Evolutionary conservation across 202 grass and related monocot species (phyloP), one percentile per base, ranked within the genome.

Genomic region (Carex arenaria): DNA sequence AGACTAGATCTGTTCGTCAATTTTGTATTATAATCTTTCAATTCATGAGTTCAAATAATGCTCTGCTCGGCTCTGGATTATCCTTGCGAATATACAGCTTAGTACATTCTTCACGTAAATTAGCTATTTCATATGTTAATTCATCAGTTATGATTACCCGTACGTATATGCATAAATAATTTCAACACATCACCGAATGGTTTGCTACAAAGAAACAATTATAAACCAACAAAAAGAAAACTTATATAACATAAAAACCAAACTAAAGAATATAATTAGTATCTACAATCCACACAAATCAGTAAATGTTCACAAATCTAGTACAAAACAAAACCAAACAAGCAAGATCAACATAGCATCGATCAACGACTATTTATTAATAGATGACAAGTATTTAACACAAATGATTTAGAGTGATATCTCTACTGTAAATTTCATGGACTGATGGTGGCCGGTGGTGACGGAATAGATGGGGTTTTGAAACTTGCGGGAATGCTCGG

Each of bases 391-490:
- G 0, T 11, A 73, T 52, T 22, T 52, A 11, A 76, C 14, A 57
- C 7, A 51, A 43, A 56, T 51, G 22, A 54, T 53, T 43, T 42
- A 52, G n/a, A 76, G 43, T 32, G 26, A 57, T 55, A 56, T 56
- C 72, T 34, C 53, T 77, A 23, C 18, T 14, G 10, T 57, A 56
- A 22, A 45, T 11, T 73, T 73, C 69, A 55, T 54, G 45, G 56
- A 76, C 3, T 15, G 5, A 84, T 84, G 71, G 83, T 75, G 10
- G 18, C 52, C 26, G 90, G 86, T 66, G 89, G 80, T 12, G 89
- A 80, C 17, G 85, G 88, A 55, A 54, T 53, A 53, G 43, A n/a
- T 12, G 28, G n/a, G 20, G 26, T 49, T 54, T 55, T 2, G 71
- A 75, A 55, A 13, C 71, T 49, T 54, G 23, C 4, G 31, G 83